Evolutionary conservation across 2,329 filamentous ascomycete species (phyloP), one percentile per base, ranked within the genome.

Genomic region (Arthrobotrys megalospora): DNA sequence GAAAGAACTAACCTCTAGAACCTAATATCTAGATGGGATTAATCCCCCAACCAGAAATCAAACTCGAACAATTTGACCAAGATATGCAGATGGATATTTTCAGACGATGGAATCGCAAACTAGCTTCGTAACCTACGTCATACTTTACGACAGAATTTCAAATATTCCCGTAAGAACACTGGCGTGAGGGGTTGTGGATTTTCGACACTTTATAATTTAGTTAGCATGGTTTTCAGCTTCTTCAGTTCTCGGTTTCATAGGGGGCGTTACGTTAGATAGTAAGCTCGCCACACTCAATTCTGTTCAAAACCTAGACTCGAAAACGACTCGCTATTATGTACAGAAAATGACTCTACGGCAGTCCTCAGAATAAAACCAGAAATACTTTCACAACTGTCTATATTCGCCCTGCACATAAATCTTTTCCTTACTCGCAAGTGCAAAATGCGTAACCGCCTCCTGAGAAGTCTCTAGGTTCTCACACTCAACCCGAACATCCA

Each of bases 341-440:
- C 45, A 48, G 19, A 47, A 47, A 11, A 45, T 14, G 36, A 36
- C 11, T 16, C 38, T 36, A 34, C 0, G 12, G 4, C 3, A 45
- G 6, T 5, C 45, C 19, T 4, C 24, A 12, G n/a, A 21, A 3
- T 24, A 10, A 24, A 24, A 52, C 4, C 21, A 45, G 38, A 45
- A 1, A 14, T 1, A 14, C 14, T 10, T 8, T 67, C 45, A 75
- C 21, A 68, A n/a, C 5, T 63, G 36, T 14, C 38, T 50, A 45
- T 69, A 70, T 11, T 65, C 68, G 5, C 72, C 72, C 28, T 76
- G 72, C 11, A 76, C 48, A 48, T 41, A 69, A 34, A 76, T 43
- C 38, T 76, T 76, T n/a, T 47, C 65, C n/a, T 47, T 36, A 6
- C 47, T 38, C 38, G 36, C 64, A 38, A 76, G 36, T n/a, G 72